phyloP scores from a whole-genome alignment of 441 rosid species.

The Lepidium campestre region DNA sequence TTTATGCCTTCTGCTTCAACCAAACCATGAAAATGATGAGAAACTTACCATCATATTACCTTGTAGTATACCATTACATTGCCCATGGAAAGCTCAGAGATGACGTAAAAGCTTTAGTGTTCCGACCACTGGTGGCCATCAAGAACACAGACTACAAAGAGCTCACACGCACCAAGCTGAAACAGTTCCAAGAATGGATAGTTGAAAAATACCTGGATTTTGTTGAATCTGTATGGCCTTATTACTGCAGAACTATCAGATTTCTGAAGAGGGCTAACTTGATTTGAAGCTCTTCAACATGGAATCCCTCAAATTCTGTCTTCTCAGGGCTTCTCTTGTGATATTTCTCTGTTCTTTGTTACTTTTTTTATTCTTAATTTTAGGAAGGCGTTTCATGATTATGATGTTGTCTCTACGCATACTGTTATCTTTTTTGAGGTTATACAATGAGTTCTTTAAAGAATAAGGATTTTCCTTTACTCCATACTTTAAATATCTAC shows the following conservation, averaged over 20 bases:
- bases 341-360: neutral
- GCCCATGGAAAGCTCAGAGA: conserved; percentile 64
- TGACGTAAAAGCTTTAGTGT: conserved; percentile 35
- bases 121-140: conserved; percentile 52
- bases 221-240: conserved; percentile 91
- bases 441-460: conserved; percentile 19
- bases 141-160: conserved; percentile 67
- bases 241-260: conserved; percentile 86
- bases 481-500: neutral
- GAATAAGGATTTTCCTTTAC: neutral
- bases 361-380: conserved; percentile 17
- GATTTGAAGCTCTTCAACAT: conserved; percentile 31
- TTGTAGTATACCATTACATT: conserved; percentile 45
- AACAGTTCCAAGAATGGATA: conserved; percentile 58
- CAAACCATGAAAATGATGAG: conserved; percentile 50
- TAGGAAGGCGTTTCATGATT: conserved; percentile 29
- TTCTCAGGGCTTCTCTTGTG: conserved; percentile 9
- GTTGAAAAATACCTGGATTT: conserved; percentile 71
- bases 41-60: conserved; percentile 55
- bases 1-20: conserved; percentile 73
- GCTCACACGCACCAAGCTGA: conserved; percentile 47
- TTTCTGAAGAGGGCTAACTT: conserved; percentile 89
- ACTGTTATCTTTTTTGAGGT: conserved; percentile 24
- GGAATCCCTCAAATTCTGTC: conserved; percentile 13
- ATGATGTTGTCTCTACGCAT: conserved; percentile 14